Base-by-base conservation (phyloP, 495 filamentous ascomycete species). In the Elaphomyces granulatus region DNA sequence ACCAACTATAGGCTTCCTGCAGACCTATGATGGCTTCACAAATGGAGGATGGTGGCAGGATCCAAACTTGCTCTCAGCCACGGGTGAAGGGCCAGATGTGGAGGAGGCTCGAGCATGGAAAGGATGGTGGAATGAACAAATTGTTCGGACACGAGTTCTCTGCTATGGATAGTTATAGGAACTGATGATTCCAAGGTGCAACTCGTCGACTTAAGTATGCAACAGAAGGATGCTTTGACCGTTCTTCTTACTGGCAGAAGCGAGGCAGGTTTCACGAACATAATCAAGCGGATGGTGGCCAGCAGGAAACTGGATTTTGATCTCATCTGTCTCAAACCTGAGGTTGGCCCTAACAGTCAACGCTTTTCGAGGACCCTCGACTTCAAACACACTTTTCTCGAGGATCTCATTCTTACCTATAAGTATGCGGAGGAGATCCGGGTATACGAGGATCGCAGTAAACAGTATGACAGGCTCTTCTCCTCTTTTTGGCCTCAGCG, bases 41-140 rank as follows among this genome's bases (percentile, higher is more conserved):
- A 81, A 79, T 45, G 90, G 90, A 40, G 88, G 92, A 21, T 99
- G 90, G 90, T 99, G 90, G 90, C 90, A 99, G 58, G 86, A 96
- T 52, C 64, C 77, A 16, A 73, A 75, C 30, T 81, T 99, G 40
- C 76, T 99, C 14, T 74, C 79, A 16, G 79, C 87, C 3, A 94
- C 85, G 2, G 90, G 90, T 15, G 75, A 84, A 43, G 90, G 92
- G 2, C 52, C 80, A 3, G 85, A 85, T 32, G 70, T 73, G 20
- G 90, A 96, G 58, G 88, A 96, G 55, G 64, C 70, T 32, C 75
- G 74, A 12, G 84, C 71, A 2, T 99, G 92, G 92, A 58, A 80
- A 36, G 87, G 87, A 10, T 99, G 86, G 85, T 99, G 92, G 92
- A 96, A 95, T 49, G 87, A 99, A 51, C 72, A 80, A 48, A 83